Evolutionary conservation across 1,284 basidiomycete genomes (phyloP).

Genomic region (Clitocybe nebularis): DNA sequence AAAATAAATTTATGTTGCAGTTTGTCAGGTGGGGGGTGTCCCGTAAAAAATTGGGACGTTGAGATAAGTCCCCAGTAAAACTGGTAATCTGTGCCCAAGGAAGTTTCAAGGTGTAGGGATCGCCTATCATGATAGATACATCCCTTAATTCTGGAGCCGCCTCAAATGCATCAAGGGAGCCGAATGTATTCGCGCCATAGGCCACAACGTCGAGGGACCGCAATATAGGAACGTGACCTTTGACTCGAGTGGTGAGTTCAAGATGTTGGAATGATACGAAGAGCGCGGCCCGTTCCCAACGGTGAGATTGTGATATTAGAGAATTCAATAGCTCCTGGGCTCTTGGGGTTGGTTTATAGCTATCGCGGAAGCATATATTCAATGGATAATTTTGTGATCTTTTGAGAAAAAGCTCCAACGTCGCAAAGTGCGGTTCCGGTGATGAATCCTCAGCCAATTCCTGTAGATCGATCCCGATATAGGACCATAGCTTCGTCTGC

Average conservation of each 20-base stretch:
- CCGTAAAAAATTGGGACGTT: no score
- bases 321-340: neutral
- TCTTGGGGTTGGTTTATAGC: neutral
- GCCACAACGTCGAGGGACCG: slow-evolving; percentile 3
- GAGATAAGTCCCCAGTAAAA: neutral
- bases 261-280: slow-evolving; percentile 2
- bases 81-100: slow-evolving; percentile 5
- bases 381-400: slow-evolving; percentile 4
- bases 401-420: slow-evolving; percentile 1
- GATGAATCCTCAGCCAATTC: neutral
- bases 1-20: neutral
- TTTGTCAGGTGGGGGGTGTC: neutral
- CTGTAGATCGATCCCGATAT: slow-evolving; percentile 3
- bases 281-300: slow-evolving; percentile 5
- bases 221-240: slow-evolving; percentile 3
- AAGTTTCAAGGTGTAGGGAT: neutral
- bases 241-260: neutral
- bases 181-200: neutral
- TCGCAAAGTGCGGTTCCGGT: neutral
- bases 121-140: neutral
- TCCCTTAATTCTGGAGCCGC: slow-evolving; percentile 3
- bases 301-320: slow-evolving; percentile 3
- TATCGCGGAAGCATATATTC: slow-evolving; percentile 3
- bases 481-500: slow-evolving; percentile 4
- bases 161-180: neutral